Evolutionary conservation across 2,329 filamentous ascomycete genomes (phyloP).

Genomic region (Alternaria hordeiaustralica): DNA sequence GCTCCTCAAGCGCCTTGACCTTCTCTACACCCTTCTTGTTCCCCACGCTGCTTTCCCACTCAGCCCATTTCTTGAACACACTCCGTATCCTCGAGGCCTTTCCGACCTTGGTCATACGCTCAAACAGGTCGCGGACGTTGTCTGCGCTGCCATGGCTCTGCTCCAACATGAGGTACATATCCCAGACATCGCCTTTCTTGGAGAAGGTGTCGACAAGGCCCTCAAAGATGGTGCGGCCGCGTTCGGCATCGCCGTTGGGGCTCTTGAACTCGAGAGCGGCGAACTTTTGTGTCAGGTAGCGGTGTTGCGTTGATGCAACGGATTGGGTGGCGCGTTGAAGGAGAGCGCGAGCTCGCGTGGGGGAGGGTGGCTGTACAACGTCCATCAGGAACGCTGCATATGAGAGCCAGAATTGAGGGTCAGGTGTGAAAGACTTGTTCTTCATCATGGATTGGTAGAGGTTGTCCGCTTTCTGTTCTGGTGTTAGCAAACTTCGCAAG

Average conservation of each 20-base stretch:
- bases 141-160: conserved; percentile 63
- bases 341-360: conserved; percentile 76
- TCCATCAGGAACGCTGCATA: conserved; percentile 93
- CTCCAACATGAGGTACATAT: conserved; percentile 87
- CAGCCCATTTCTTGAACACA: conserved; percentile 91
- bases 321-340: conserved; percentile 85
- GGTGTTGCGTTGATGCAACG: conserved; percentile 72
- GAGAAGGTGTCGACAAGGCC: conserved; percentile 82
- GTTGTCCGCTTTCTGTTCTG: conserved; percentile 77
- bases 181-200: conserved; percentile 92
- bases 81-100: conserved; percentile 84
- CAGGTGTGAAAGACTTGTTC: conserved; percentile 79
- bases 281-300: conserved; percentile 83
- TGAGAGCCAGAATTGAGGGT: conserved; percentile 86
- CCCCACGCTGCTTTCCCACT: conserved; percentile 79
- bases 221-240: conserved; percentile 93
- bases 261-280: conserved; percentile 91
- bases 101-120: conserved; percentile 71
- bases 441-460: conserved; percentile 87
- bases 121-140: conserved; percentile 77
- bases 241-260: conserved; percentile 80
- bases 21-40: conserved; percentile 72
- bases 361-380: conserved; percentile 71
- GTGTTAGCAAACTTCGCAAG: conserved; percentile 24
- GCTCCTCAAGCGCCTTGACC: conserved; percentile 72